A percentile compares a stretch with the other conserved stretches of the same genome.
These are phyloP conservation scores for Fomes fomentarius DNA, from an alignment of 1,284 basidiomycete genomes.

Conservation along the genomic window DNA sequence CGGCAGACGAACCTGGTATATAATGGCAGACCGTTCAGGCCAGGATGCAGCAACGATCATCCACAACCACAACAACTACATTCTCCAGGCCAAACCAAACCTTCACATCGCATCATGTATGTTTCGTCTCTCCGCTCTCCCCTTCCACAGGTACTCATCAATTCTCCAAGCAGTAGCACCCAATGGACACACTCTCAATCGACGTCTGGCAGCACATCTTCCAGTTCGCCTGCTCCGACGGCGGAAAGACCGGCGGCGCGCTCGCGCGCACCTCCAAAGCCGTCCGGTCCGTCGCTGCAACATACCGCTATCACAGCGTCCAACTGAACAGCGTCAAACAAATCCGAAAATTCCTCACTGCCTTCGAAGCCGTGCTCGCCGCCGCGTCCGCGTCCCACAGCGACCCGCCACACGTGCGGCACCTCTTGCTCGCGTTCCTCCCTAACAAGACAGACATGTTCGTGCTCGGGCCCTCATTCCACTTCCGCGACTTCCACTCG, in stretches of 20 bases:
- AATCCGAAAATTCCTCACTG: slow-evolving; percentile 1
- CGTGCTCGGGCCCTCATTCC: slow-evolving; percentile 10
- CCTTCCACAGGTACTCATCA: not conserved
- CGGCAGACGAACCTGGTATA: too few species aligned
- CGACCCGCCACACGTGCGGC: slow-evolving; percentile 10
- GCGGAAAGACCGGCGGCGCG: slow-evolving; percentile 7
- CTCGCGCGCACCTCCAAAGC: slow-evolving; percentile 13
- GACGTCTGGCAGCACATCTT: slow-evolving; percentile 18
- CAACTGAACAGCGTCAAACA: slow-evolving; percentile 11
- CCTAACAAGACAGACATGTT: slow-evolving; percentile 10
- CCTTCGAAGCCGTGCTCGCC: slow-evolving; percentile 2
- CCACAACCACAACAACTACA: too few species aligned
- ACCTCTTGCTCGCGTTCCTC: slow-evolving; percentile 13
- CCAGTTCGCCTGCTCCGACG: slow-evolving; percentile 13
- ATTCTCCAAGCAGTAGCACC: not conserved
- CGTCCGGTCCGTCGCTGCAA: slow-evolving; percentile 7
- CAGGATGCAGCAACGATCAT: too few species aligned
- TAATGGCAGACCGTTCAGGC: too few species aligned
- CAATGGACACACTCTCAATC: slow-evolving; percentile 7
- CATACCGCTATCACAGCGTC: slow-evolving; percentile 15
- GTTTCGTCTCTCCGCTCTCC: not conserved
- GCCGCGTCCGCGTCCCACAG: not conserved
- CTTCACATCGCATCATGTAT: too few species aligned
- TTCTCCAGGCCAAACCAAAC: too few species aligned
- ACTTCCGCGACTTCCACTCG: slow-evolving; percentile 15